Percentiles rank a stretch among this genome's conserved stretches.
These are phyloP conservation scores for Aaosphaeria pasadenensis DNA, from an alignment of 2,329 filamentous ascomycete genomes.

Conservation along the genomic window DNA sequence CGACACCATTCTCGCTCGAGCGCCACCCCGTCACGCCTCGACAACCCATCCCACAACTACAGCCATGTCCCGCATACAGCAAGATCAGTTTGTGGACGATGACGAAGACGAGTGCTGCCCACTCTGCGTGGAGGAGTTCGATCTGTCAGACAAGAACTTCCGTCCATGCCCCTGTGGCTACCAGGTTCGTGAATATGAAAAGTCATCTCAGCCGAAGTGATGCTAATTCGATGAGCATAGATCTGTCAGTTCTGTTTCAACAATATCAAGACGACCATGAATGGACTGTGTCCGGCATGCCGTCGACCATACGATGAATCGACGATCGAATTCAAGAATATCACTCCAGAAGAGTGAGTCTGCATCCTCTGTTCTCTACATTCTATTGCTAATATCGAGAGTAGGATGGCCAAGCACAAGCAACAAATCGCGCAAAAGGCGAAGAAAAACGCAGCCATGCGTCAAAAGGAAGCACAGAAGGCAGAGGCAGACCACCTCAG, in stretches of 20 bases:
- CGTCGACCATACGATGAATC: slow-evolving; percentile 93
- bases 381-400: no score
- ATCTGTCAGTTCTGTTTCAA: slow-evolving; percentile 99
- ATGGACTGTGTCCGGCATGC: slow-evolving; percentile 95
- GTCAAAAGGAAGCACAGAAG: slow-evolving; percentile 94
- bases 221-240: slow-evolving; percentile 33
- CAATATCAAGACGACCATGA: slow-evolving; percentile 98
- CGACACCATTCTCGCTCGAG: slow-evolving; percentile 11
- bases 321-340: slow-evolving; percentile 94
- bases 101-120: slow-evolving; percentile 65
- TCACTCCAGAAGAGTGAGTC: slow-evolving; percentile 87
- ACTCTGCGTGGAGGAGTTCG: slow-evolving; percentile 98
- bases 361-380: slow-evolving; percentile 3
- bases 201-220: slow-evolving; percentile 8
- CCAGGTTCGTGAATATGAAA: slow-evolving; percentile 62
- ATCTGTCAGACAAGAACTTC: slow-evolving; percentile 96
- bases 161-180: slow-evolving; percentile 96
- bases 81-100: slow-evolving; percentile 55
- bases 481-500: slow-evolving; percentile 94
- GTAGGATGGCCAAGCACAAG: slow-evolving; percentile 69
- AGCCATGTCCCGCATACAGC: slow-evolving; percentile 47
- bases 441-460: slow-evolving; percentile 84
- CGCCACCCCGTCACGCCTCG: slow-evolving; percentile 23
- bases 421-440: slow-evolving; percentile 77
- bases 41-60: slow-evolving; percentile 13